phyloP scores from a whole-genome alignment of 176 grass and related monocot genomes.

The Carex pumila region DNA sequence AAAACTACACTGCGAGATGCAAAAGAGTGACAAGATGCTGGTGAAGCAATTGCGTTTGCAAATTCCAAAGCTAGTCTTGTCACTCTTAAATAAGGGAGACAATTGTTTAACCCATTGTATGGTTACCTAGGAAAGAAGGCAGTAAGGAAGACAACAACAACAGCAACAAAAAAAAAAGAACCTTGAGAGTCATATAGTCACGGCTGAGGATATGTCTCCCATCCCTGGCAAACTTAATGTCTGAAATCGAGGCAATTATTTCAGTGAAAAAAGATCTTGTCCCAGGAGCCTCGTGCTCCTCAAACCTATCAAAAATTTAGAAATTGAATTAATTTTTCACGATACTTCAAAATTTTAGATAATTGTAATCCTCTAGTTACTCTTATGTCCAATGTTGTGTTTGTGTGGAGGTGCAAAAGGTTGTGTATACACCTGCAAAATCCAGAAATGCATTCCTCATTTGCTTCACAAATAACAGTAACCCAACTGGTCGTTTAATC shows the following conservation, averaged over 20 bases:
- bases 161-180: neutral
- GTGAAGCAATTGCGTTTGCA: neutral
- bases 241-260: constrained; percentile 89
- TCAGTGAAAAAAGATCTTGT: constrained; percentile 88
- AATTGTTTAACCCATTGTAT: neutral
- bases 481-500: neutral
- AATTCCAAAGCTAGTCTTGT: neutral
- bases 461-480: neutral
- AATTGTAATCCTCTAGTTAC: neutral
- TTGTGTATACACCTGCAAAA: neutral
- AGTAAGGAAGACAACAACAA: neutral
- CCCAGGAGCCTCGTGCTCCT: constrained; percentile 76
- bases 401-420: neutral
- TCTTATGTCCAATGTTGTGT: neutral
- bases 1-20: neutral
- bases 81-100: neutral
- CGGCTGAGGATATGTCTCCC: constrained; percentile 88
- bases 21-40: neutral
- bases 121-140: neutral
- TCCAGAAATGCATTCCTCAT: neutral
- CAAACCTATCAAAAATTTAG: constrained; percentile 48
- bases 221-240: constrained; percentile 76
- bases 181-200: constrained; percentile 98
- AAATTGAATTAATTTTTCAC: constrained; percentile 18
- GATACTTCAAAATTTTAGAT: neutral